Evolutionary conservation across 306 rosid genomes (phyloP).

Genomic region (Herpetospermum pedunculosum): DNA sequence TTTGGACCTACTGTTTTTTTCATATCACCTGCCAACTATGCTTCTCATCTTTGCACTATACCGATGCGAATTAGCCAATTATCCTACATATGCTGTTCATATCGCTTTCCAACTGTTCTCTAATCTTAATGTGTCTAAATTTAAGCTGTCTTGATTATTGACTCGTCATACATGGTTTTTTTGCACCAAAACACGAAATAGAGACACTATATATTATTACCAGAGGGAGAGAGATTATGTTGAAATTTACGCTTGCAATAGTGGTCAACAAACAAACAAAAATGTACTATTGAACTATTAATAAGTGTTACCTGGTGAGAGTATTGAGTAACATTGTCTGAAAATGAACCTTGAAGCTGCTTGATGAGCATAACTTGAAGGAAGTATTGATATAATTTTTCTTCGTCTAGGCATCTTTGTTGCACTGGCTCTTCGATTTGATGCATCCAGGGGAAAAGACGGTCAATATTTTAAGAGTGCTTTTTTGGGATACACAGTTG

Average conservation of each 20-base stretch:
- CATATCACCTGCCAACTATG: neutral
- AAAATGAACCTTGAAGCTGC: neutral
- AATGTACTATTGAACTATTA: neutral
- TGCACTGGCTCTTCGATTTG: conserved; percentile 93
- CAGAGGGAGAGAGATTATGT: neutral
- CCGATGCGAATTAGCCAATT: neutral
- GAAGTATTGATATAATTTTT: neutral
- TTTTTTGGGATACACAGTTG: conserved; percentile 67
- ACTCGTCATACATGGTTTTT: neutral
- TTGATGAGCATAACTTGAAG: neutral
- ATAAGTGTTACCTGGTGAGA: neutral
- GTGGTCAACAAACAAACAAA: neutral
- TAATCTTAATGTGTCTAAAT: neutral
- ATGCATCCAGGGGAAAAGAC: conserved; percentile 73
- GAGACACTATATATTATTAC: neutral
- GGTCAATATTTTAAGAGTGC: conserved; percentile 92
- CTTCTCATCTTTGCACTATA: neutral
- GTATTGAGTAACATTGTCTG: neutral
- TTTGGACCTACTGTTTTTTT: neutral
- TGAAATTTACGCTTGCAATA: neutral
- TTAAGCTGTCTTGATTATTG: neutral
- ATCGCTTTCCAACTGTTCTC: neutral
- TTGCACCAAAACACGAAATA: neutral
- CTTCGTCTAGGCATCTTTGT: conserved; percentile 74
- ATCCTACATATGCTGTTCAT: neutral